These are phyloP conservation scores for Turritis glabra DNA, from an alignment of 345 rosid genomes.

Conservation along the genomic window DNA sequence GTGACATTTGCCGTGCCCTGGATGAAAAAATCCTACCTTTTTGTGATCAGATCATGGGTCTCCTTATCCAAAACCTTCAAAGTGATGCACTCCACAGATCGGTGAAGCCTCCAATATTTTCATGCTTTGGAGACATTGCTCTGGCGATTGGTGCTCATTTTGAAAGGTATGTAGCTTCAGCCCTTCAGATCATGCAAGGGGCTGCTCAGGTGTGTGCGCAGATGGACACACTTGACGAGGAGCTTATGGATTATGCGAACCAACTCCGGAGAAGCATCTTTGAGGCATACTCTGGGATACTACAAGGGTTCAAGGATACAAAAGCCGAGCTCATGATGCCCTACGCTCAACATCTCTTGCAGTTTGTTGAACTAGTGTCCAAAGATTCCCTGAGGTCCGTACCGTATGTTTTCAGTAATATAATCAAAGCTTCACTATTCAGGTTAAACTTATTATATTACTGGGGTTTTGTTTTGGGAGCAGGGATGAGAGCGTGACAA, in stretches of 20 bases:
- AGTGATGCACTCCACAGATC: conserved; percentile 79
- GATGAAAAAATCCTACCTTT: conserved; percentile 72
- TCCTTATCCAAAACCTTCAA: conserved; percentile 66
- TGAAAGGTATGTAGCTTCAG: conserved; percentile 62
- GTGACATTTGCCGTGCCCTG: conserved; percentile 89
- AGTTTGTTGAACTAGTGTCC: conserved; percentile 75
- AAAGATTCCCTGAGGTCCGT: conserved; percentile 62
- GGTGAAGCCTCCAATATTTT: conserved; percentile 92
- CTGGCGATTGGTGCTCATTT: conserved; percentile 82
- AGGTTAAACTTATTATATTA: not conserved
- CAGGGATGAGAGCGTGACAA: conserved; percentile 88
- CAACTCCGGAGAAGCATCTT: conserved; percentile 84
- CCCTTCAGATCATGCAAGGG: conserved; percentile 76
- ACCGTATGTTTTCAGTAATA: not conserved
- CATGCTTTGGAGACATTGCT: conserved; percentile 91
- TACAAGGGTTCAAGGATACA: conserved; percentile 85
- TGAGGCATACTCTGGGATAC: conserved; percentile 91
- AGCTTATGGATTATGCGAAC: conserved; percentile 80
- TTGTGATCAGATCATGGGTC: conserved; percentile 86
- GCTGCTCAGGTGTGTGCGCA: conserved; percentile 80
- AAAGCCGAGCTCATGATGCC: conserved; percentile 83
- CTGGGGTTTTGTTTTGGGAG: not conserved
- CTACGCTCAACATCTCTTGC: conserved; percentile 76
- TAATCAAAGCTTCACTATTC: not conserved
- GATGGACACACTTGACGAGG: conserved; percentile 71